Base-by-base conservation (phyloP, 257 asterid genomes). In the Petrea volubilis region DNA sequence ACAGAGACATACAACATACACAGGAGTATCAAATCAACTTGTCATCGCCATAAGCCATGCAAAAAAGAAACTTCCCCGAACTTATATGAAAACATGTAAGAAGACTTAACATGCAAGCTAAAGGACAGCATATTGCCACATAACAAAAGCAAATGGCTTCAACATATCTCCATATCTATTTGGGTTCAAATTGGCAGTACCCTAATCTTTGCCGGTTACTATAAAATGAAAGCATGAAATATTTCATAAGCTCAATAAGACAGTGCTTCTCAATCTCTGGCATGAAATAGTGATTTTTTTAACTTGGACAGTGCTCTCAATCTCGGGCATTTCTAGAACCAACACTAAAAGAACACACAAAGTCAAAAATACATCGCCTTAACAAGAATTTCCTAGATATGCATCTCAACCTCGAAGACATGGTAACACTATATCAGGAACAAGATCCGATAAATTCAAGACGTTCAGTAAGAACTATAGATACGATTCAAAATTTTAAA, bases 351-450 rank as follows among this genome's bases (percentile, higher is more conserved):
- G 15, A 38, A 28, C 23, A 44, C 13, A 58, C 29, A 10, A 49
- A 46, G 17, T 17, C 14, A 14, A 17, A 61, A 23, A 38, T 41
- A 47, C 2, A n/a, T 40, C 6, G 49, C 53, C 46, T 43, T 21
- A 29, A 13, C 31, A 60, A 7, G 12, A n/a, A 27, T 7, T 9
- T 20, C 49, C 60, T 10, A 63, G 60, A 51, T 70, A 57, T 74
- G 55, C 67, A 60, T 74, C 24, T 29, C 43, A 59, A 72, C 57
- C 18, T 31, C 33, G 25, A 60, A 52, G 52, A 65, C 36, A 20
- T 40, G 7, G 41, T 20, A 51, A 36, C 63, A 38, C 40, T 46
- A 27, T 7, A 60, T 36, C 72, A 56, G 62, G 43, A 50, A 60
- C 60, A 58, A 8, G 67, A 14, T 15, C 25, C 38, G 29, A 31